Evolutionary conservation across 345 rosid species (phyloP), one percentile per base, ranked within the genome.

Genomic region (Dipteronia sinensis): DNA sequence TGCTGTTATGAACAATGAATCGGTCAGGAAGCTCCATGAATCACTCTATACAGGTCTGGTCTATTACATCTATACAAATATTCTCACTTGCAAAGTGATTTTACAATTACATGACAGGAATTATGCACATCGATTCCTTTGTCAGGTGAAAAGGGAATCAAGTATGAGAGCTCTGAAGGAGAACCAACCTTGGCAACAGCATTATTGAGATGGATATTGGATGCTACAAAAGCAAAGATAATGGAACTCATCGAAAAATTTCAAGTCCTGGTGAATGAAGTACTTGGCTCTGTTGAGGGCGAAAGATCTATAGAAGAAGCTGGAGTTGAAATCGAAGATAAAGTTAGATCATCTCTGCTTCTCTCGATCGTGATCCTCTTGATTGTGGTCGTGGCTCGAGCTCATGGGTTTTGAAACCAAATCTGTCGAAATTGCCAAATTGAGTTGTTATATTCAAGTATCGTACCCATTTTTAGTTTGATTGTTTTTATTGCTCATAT

Each of bases 1-100:
- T 27, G 92, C 92, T 66, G 70, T 87, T 34, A 47, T 65, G 83
- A 89, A 77, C 83, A 88, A 83, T 49, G 86, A 83, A 40, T 64
- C 72, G 2, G 89, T 89, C 27, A 77, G 71, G 58, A 78, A 83
- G 81, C 84, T 90, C 42, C 72, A 25, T 11, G 67, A 75, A 4
- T 78, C 79, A 1, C 82, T 65, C 70, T 29, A 1, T 19, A 3
- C 84, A 83, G 91, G 91, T 86, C 63, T 34, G 77, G 25, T 46
- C 46, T 67, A 23, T 81, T 16, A 2, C 31, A 42, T 49, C 3
- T 15, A 49, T 49, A 15, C 6, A 34, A 34, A 34, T 34, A 34
- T 34, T 34, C 38, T 34, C 38, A 34, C 6, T 4, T 34, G 38
- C 38, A 4, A 34, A 34, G 6, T 34, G 38, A 34, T 34, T 34